Percentiles rank a stretch among this genome's conserved stretches.
Conservation (phyloP, 106 monocot species). For the Dendrobium officinale region DNA sequence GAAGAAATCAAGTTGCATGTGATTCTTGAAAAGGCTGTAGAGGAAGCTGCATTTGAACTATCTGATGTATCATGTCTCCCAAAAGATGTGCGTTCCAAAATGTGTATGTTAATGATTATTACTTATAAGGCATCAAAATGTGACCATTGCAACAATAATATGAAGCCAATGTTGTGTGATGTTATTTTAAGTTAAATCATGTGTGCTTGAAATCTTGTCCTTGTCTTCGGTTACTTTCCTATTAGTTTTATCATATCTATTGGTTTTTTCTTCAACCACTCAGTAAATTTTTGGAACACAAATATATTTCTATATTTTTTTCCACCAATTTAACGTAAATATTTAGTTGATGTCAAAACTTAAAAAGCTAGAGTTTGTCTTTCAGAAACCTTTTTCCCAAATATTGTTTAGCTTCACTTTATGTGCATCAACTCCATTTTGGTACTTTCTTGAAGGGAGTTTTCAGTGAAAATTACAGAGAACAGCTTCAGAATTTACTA, state of each 20-base stretch:
- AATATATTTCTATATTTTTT: too few species aligned
- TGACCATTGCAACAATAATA: neutral
- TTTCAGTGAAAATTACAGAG: too few species aligned
- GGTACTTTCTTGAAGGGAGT: too few species aligned
- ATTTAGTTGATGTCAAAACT: too few species aligned
- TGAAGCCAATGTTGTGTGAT: neutral
- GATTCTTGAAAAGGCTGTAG: slow-evolving; percentile 67
- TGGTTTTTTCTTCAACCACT: neutral
- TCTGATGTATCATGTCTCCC: slow-evolving; percentile 49
- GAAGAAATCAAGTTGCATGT: slow-evolving; percentile 51
- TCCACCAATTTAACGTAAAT: too few species aligned
- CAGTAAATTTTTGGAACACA: too few species aligned
- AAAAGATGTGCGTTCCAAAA: slow-evolving; percentile 29
- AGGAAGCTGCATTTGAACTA: slow-evolving; percentile 39
- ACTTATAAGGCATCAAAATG: neutral
- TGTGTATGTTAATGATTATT: neutral
- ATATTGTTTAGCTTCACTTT: too few species aligned
- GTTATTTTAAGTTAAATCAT: neutral
- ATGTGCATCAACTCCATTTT: too few species aligned
- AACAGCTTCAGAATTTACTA: too few species aligned
- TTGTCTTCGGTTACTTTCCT: neutral
- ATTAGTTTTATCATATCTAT: neutral
- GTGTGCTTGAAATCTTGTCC: neutral
- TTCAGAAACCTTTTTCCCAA: too few species aligned
- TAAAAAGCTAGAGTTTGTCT: too few species aligned